These are phyloP conservation scores for Neophaeococcomyces aloes DNA, from an alignment of 2,329 filamentous ascomycete species.

Conservation along the genomic window DNA sequence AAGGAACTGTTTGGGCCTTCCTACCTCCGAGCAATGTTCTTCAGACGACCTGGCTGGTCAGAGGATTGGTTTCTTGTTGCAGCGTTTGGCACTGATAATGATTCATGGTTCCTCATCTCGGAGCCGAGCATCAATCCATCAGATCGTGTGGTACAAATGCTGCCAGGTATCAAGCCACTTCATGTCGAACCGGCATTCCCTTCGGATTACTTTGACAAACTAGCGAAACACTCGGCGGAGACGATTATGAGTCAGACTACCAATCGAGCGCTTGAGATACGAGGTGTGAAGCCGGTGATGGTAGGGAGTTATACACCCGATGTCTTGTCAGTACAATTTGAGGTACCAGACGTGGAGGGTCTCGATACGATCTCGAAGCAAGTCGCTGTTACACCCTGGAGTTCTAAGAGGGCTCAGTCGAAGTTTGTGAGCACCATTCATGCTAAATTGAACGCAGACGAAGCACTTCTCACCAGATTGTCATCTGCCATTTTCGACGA, in stretches of 20 bases:
- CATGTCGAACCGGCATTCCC: constrained; percentile 13
- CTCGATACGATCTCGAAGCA: neutral
- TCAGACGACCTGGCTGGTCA: constrained; percentile 62
- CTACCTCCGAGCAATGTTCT: constrained; percentile 55
- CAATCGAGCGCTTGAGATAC: constrained; percentile 11
- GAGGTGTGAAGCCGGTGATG: neutral
- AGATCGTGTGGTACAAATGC: constrained; percentile 37
- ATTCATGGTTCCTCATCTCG: constrained; percentile 55
- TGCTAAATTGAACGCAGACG: constrained; percentile 11
- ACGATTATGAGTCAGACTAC: constrained; percentile 15
- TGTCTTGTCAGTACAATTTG: neutral
- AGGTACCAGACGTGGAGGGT: neutral
- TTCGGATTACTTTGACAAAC: constrained; percentile 15
- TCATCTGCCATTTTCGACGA: constrained; percentile 13
- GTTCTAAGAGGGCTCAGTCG: constrained; percentile 7
- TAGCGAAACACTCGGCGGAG: constrained; percentile 14
- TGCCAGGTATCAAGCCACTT: constrained; percentile 3
- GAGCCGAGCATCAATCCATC: neutral
- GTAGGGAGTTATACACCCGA: neutral
- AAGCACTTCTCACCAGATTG: constrained; percentile 10
- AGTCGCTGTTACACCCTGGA: neutral
- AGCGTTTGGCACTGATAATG: constrained; percentile 59
- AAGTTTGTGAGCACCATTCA: constrained; percentile 9
- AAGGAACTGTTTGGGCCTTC: constrained; percentile 53
- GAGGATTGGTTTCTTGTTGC: constrained; percentile 62